Conservation (phyloP, 371 early-diverging fungal genomes). For the Haplosporangium sp. region DNA sequence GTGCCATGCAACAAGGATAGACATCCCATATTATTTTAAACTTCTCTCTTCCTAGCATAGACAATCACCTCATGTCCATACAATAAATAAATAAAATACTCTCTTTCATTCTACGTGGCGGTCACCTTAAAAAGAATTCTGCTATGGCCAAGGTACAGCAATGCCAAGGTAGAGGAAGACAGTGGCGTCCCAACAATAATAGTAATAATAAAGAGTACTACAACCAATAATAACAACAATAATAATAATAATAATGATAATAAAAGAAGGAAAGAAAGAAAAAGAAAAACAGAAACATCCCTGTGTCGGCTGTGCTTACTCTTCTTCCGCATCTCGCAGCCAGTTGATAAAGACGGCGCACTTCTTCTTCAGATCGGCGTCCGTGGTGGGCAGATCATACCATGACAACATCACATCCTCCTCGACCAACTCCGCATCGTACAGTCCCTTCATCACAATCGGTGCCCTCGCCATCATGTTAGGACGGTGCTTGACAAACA, state of each 20-base stretch:
- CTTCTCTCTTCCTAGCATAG: too few species aligned
- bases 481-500: conserved; percentile 63
- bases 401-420: conserved; percentile 76
- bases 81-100: too few species aligned
- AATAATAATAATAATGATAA: not conserved
- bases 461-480: conserved; percentile 63
- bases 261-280: not conserved
- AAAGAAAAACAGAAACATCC: not conserved
- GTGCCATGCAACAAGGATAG: conserved; percentile 36
- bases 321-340: conserved; percentile 78
- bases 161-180: too few species aligned
- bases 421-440: conserved; percentile 78
- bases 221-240: not conserved
- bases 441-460: conserved; percentile 70
- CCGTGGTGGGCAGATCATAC: conserved; percentile 64
- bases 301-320: conserved; percentile 61
- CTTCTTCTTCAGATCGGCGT: conserved; percentile 66
- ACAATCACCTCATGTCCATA: too few species aligned
- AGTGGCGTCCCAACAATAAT: too few species aligned
- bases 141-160: too few species aligned
- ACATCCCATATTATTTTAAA: too few species aligned
- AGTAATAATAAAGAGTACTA: too few species aligned
- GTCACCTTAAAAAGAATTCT: too few species aligned
- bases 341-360: conserved; percentile 74
- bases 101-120: too few species aligned